Base-by-base conservation (phyloP, 352 stramenopile genomes). In the Pythium apleroticum region DNA sequence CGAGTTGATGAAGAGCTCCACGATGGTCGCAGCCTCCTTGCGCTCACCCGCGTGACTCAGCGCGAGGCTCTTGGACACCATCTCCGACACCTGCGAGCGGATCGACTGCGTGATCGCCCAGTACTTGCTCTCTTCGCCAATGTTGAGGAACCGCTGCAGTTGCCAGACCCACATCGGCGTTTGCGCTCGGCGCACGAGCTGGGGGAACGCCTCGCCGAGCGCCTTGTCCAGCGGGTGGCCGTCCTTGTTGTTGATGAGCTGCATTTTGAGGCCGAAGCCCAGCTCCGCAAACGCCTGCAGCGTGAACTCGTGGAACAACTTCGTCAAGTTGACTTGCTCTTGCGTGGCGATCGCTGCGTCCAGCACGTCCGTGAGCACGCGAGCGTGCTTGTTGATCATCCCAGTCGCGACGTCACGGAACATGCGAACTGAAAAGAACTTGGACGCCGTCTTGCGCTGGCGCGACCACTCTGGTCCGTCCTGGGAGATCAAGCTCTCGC, bases 281-380 rank as follows among this genome's bases (percentile, higher is more conserved):
- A 76, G 66, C 25, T 76, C 63, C 4, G 70, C 53, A 30, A 76
- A 64, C 5, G 60, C 43, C 58, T 76, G 49, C 7, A 73, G 48
- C 56, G 70, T 65, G 52, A 73, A 71, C n/a, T 65, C 46, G 48
- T 71, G 27, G 25, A 68, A 56, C 5, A 73, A 37, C 31, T 41
- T 48, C 8, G 55, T 55, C 15, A 76, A 24, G 14, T 76, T 30
- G 12, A 75, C 14, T 15, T 25, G 27, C 15, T 35, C 45, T 5
- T 65, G 6, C 3, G 14, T 25, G n/a, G 30, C 54, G 7, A 9
- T 8, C 4, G 45, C 35, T 0, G 62, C 50, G 7, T 49, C 45
- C n/a, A 72, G 48, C 45, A 64, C 45, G 19, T 11, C 22, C 3
- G 41, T 46, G 28, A 66, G 10, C 15, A 33, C 48, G 7, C 33